Evolutionary conservation across 306 rosid species (phyloP), one percentile per base, ranked within the genome.

Genomic region (Fagus sylvatica): DNA sequence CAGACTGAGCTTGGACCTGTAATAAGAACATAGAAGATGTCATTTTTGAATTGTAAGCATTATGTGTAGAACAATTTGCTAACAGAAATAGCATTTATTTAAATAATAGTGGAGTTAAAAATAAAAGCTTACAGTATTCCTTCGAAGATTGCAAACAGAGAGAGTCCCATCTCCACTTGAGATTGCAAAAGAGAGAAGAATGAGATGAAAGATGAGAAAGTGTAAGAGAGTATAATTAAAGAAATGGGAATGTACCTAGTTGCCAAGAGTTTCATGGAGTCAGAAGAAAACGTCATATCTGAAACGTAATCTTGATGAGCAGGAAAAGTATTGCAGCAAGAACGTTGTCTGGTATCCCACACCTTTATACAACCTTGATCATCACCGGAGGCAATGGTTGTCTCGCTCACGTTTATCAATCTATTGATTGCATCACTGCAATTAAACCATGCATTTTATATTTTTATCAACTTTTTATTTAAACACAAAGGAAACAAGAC

Each of bases 141-240:
- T 84, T 59, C 96, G 85, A 76, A 94, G 91, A 88, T 89, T 88
- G 91, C 90, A 92, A 73, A 94, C 97, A 84, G 98, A 92, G 46
- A 94, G 90, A 73, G 98, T 89, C 76, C 96, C 98, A 60, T 92
- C 98, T 71, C 97, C 97, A 89, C 93, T 94, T 57, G 4, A 86
- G 48, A 82, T 80, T 55, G 46, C 71, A 67, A 84, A 80, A 22
- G 33, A 64, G 39, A 66, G 64, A 57, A 36, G 17, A 74, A 22
- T 7, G 75, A 46, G 53, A 70, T 69, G 72, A 69, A 34, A 17
- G 69, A 77, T 30, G 43, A 49, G n/a, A 32, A 62, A 39, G 40
- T 55, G 1, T 59, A 2, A 66, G 28, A 22, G 28, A 22, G 28
- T 22, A 22, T 22, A 22, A 22, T 22, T 22, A 22, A 22, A 22